Base-by-base conservation (phyloP, 1,284 basidiomycete species). In the Pyrrhoderma lamaoense region DNA sequence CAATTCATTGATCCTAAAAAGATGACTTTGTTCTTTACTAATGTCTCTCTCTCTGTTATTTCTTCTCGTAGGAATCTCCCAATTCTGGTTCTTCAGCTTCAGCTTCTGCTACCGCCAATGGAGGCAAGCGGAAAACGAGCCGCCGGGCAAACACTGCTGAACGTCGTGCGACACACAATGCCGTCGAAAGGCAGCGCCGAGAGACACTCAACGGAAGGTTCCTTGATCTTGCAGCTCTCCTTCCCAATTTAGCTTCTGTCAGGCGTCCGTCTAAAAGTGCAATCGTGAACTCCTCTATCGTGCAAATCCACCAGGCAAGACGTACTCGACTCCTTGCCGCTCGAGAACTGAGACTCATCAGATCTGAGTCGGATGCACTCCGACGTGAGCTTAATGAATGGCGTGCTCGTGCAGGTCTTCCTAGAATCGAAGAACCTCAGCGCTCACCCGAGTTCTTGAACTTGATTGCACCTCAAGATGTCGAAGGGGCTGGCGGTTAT, bases 171-270 rank as follows among this genome's bases (percentile, higher is more conserved):
- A 92, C 89, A 36, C 93, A 96, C 72, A 97, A 97, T 64, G 93
- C 93, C 27, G 90, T 95, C 54, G 93, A 96, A 71, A 77, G 93
- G 53, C 87, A 89, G 61, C 80, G 93, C 48, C 75, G 93, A 53
- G 93, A 96, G 72, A 93, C 89, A 31, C 73, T 96, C 55, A 96
- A 96, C 66, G 78, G 85, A 48, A 80, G 92, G 56, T 96, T 96
- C 73, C 71, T 93, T 61, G 89, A 91, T 60, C 86, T 95, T 52
- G 93, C 93, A 51, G 82, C 82, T 11, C 79, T 93, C 37, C 80
- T 95, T 14, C 92, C 93, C 48, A 89, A 93, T 65, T 82, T 95
- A 56, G 87, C 87, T 16, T 80, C 88, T 60, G 88, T 92, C 68
- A 85, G 92, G 57, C 83, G 93, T 42, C 93, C 93, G 1, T 92